Conservation (phyloP, 2,329 filamentous ascomycete species). For the Mycosphaerella arachidis region DNA sequence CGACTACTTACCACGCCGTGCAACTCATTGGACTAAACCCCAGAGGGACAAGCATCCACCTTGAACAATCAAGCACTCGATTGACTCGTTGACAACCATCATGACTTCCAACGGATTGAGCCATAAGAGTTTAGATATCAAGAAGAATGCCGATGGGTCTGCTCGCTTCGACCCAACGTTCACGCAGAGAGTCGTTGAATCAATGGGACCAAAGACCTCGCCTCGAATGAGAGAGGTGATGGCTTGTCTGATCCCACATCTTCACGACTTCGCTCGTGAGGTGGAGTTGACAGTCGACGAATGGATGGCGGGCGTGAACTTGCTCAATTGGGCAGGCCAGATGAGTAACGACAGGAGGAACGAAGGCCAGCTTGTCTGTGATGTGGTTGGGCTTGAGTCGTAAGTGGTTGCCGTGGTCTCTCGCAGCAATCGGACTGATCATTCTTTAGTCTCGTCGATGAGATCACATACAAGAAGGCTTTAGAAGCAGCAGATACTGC, state of each 20-base stretch:
- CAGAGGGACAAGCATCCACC: not conserved
- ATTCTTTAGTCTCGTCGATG: conserved; percentile 56
- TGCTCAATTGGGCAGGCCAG: conserved; percentile 59
- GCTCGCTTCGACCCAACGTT: conserved; percentile 11
- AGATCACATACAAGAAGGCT: conserved; percentile 68
- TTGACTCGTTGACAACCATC: not conserved
- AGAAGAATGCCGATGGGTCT: not conserved
- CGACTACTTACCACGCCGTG: not conserved
- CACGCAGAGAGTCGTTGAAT: conserved; percentile 34
- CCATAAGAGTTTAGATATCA: not conserved
- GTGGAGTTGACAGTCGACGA: conserved; percentile 56
- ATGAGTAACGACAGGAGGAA: conserved; percentile 61
- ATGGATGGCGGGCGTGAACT: conserved; percentile 42
- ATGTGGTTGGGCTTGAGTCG: conserved; percentile 54
- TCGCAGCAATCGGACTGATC: not conserved
- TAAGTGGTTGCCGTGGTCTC: not conserved
- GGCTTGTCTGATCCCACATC: conserved; percentile 49
- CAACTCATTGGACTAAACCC: not conserved
- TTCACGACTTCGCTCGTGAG: conserved; percentile 58
- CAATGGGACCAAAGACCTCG: conserved; percentile 34
- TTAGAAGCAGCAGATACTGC: conserved; percentile 47
- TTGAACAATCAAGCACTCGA: too few relatives aligned
- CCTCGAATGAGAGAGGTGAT: conserved; percentile 39
- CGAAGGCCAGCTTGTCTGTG: conserved; percentile 58
- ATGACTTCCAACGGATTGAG: not conserved